Evolutionary conservation across 2,329 filamentous ascomycete species (phyloP).

Genomic region (Trichoderma lentiforme): DNA sequence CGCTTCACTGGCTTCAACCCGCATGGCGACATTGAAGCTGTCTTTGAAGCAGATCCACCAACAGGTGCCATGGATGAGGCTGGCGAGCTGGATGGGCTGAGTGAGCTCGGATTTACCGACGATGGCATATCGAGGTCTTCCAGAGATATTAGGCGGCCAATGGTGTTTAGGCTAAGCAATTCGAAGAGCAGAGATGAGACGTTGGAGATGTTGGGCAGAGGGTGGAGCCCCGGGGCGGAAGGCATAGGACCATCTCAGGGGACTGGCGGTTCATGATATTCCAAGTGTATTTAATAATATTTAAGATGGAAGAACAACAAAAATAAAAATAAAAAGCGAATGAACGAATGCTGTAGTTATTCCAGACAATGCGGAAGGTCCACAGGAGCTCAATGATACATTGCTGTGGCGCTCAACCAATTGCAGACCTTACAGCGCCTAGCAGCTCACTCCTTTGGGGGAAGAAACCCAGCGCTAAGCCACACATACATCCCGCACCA

Average conservation of each 20-base stretch:
- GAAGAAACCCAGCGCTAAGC: neutral
- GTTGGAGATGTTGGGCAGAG: constrained; percentile 6
- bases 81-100: constrained; percentile 34
- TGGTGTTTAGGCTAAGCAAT: constrained; percentile 18
- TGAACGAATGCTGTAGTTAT: neutral
- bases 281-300: neutral
- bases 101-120: constrained; percentile 34
- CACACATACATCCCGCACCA: neutral
- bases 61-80: constrained; percentile 39
- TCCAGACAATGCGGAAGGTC: neutral
- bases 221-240: neutral
- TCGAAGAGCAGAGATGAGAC: constrained; percentile 10
- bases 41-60: constrained; percentile 55
- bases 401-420: neutral
- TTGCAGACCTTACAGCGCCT: neutral
- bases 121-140: constrained; percentile 31
- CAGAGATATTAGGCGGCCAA: constrained; percentile 23
- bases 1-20: constrained; percentile 51
- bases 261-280: neutral
- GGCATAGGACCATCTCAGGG: neutral
- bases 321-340: neutral
- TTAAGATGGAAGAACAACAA: neutral
- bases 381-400: neutral
- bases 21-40: constrained; percentile 58
- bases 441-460: neutral